phyloP scores from a whole-genome alignment of 208 protist genomes.

The Balamuthia mandrillaris region DNA sequence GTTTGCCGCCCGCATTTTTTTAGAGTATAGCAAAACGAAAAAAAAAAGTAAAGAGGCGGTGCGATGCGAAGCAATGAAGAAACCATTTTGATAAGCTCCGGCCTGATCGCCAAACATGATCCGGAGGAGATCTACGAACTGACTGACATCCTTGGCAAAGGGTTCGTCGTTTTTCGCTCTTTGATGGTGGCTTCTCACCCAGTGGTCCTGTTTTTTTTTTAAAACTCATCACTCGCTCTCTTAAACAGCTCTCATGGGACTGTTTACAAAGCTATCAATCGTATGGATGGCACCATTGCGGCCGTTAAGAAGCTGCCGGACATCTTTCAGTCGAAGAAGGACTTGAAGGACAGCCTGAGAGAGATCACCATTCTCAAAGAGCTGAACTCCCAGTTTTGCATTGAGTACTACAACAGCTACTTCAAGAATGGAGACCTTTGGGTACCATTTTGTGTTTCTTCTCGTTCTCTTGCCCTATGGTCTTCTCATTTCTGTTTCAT shows the following conservation, averaged over 20 bases:
- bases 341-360: neutral
- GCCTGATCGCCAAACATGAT: slow-evolving; percentile 22
- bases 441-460: too few relatives aligned
- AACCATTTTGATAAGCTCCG: too few relatives aligned
- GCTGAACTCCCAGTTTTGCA: slow-evolving; percentile 18
- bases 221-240: neutral
- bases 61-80: too few relatives aligned
- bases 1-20: too few relatives aligned
- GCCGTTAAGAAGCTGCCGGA: slow-evolving; percentile 29
- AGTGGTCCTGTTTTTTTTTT: neutral
- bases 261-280: slow-evolving; percentile 32
- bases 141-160: slow-evolving; percentile 36
- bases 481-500: too few relatives aligned
- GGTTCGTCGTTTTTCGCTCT: neutral
- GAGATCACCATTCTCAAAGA: slow-evolving; percentile 40
- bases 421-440: slow-evolving; percentile 33
- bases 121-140: slow-evolving; percentile 33
- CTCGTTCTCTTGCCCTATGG: too few relatives aligned
- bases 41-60: too few relatives aligned
- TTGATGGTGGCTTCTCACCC: neutral
- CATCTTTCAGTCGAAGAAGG: slow-evolving; percentile 30
- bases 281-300: neutral
- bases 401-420: slow-evolving; percentile 40
- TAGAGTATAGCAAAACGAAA: too few relatives aligned
- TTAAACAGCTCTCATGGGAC: slow-evolving; percentile 6